Conservation (phyloP, 495 filamentous ascomycete genomes). For the Margaritispora aquatica region DNA sequence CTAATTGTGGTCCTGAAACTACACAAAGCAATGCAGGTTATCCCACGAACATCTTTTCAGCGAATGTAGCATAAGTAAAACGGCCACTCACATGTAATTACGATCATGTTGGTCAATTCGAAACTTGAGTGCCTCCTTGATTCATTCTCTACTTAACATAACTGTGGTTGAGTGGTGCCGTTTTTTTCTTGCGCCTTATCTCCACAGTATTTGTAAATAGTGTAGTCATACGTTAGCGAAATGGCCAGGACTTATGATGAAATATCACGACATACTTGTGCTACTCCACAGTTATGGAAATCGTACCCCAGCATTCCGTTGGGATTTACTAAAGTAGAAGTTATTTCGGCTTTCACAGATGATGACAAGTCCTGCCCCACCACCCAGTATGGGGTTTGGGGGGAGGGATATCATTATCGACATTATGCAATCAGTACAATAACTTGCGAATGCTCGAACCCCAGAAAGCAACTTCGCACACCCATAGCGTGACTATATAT, state of each 20-base stretch:
- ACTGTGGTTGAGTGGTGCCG: no score
- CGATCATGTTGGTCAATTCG: no score
- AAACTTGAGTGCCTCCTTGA: no score
- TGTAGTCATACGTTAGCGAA: background rate
- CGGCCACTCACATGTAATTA: no score
- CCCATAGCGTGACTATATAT: background rate
- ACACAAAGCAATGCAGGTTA: no score
- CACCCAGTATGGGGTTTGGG: background rate
- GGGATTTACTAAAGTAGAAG: background rate
- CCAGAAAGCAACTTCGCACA: background rate
- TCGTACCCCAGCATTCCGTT: background rate
- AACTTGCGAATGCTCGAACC: background rate
- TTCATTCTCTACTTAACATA: no score
- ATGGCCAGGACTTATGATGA: background rate
- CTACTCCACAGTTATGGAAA: background rate
- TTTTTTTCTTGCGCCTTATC: background rate
- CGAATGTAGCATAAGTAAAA: no score
- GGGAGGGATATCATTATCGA: background rate
- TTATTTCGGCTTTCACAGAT: background rate
- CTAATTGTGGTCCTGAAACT: no score
- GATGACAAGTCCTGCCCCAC: background rate
- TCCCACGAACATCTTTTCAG: no score
- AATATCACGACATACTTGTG: background rate
- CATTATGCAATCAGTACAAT: background rate
- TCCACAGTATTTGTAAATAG: background rate